Conservation (phyloP, 2,329 filamentous ascomycete genomes). For the Colletotrichum orbiculare region DNA sequence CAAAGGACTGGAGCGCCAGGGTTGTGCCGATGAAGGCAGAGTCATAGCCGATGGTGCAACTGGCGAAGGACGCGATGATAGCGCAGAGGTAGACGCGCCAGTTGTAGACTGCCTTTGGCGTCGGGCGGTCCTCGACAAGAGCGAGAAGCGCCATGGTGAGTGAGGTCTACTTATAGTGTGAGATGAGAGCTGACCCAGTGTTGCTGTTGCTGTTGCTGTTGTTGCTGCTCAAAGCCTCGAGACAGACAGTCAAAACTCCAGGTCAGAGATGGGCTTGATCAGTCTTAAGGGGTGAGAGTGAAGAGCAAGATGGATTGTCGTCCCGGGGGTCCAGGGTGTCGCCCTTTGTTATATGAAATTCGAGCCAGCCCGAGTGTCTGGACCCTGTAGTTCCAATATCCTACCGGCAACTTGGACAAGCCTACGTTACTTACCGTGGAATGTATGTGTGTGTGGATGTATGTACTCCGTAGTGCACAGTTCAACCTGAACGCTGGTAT, state of each 20-base stretch:
- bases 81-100: constrained; percentile 69
- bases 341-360: constrained; percentile 32
- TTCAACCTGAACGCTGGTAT: constrained; percentile 3
- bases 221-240: constrained; percentile 14
- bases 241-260: constrained; percentile 27
- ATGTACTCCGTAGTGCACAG: too few relatives aligned
- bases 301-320: neutral
- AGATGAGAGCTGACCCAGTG: constrained; percentile 8
- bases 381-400: too few relatives aligned
- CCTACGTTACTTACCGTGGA: neutral
- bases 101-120: constrained; percentile 68
- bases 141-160: constrained; percentile 58
- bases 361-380: neutral
- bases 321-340: constrained; percentile 13
- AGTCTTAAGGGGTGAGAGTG: constrained; percentile 9
- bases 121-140: constrained; percentile 67
- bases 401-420: neutral
- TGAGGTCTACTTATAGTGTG: neutral
- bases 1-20: constrained; percentile 76
- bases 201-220: neutral
- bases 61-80: constrained; percentile 64
- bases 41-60: constrained; percentile 71
- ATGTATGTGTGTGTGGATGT: too few relatives aligned
- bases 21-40: constrained; percentile 85
- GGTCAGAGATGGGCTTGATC: constrained; percentile 12